A percentile compares a stretch with the other conserved stretches of the same genome.
These are phyloP conservation scores for Barnettozyma sp. DNA, from an alignment of 805 yeast species.

Conservation along the genomic window DNA sequence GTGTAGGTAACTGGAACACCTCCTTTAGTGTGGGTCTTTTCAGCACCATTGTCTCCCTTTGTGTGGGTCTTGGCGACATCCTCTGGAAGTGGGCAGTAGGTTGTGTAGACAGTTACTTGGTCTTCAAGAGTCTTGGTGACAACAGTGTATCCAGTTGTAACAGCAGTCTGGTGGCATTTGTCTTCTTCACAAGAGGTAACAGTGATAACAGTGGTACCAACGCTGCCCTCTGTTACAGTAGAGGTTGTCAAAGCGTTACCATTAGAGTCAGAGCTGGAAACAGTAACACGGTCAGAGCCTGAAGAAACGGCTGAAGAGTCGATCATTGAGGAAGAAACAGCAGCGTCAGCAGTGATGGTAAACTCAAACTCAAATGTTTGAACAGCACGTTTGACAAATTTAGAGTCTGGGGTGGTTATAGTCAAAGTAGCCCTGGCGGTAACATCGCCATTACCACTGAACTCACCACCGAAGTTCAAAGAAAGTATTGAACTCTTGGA, in stretches of 20 bases:
- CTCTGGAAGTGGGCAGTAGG: constrained; percentile 16
- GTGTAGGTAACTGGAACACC: constrained; percentile 2
- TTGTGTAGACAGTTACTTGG: constrained; percentile 25
- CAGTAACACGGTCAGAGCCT: not conserved
- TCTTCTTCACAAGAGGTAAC: constrained; percentile 28
- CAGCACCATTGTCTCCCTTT: no score
- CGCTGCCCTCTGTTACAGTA: constrained; percentile 2
- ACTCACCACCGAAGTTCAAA: constrained; percentile 3
- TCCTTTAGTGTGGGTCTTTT: constrained; percentile 2
- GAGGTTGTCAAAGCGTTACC: not conserved
- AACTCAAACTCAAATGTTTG: constrained; percentile 1
- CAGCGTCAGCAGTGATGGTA: constrained; percentile 2
- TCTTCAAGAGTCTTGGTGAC: constrained; percentile 27
- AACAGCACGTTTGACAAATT: constrained; percentile 5
- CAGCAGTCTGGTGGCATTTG: constrained; percentile 23
- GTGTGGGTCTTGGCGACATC: constrained; percentile 2
- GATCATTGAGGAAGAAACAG: not conserved
- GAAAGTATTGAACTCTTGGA: not conserved
- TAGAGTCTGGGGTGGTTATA: constrained; percentile 2
- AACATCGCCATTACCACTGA: not conserved
- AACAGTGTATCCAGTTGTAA: constrained; percentile 26
- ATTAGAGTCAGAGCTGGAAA: not conserved
- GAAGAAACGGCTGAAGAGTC: not conserved
- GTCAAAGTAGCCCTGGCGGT: constrained; percentile 4
- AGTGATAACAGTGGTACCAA: constrained; percentile 11